Conservation (phyloP, 805 yeast genomes). For the Metschnikowia borealis region DNA sequence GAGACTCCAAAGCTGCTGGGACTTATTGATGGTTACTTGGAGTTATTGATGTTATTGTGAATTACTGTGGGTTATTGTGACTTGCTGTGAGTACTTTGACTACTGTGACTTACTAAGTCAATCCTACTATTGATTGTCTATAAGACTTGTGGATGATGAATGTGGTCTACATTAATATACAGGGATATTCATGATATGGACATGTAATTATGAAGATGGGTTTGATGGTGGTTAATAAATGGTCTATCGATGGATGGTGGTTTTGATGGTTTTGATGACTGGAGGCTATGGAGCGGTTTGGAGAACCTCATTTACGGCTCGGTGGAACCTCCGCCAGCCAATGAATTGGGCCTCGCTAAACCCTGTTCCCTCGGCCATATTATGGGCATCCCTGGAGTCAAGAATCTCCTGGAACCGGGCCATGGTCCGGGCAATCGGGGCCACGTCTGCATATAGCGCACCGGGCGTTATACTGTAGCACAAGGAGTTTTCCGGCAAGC, state of each 20-base stretch:
- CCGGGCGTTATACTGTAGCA: constrained; percentile 21
- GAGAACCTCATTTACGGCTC: constrained; percentile 14
- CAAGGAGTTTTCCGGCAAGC: constrained; percentile 35
- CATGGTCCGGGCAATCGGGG: constrained; percentile 34
- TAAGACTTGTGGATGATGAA: too few relatives aligned
- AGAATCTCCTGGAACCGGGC: constrained; percentile 27
- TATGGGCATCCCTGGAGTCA: constrained; percentile 20
- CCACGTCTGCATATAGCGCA: constrained; percentile 29
- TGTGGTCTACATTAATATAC: too few relatives aligned
- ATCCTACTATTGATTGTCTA: too few relatives aligned
- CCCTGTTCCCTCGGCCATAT: constrained; percentile 5
- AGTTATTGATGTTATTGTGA: too few relatives aligned
- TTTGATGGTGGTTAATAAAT: background rate
- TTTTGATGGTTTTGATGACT: background rate
- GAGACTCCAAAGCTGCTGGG: too few relatives aligned
- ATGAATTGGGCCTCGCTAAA: constrained; percentile 26
- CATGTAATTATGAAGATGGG: too few relatives aligned
- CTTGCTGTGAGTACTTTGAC: too few relatives aligned
- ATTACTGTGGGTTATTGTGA: too few relatives aligned
- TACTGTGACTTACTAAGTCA: too few relatives aligned
- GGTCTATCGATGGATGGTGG: too few relatives aligned
- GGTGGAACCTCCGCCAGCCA: constrained; percentile 35
- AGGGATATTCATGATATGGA: too few relatives aligned
- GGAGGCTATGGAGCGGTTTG: constrained; percentile 7
- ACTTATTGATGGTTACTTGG: too few relatives aligned